Evolutionary conservation across 257 asterid species (phyloP), one percentile per base, ranked within the genome.

Genomic region (Solanum ahanhuiri): DNA sequence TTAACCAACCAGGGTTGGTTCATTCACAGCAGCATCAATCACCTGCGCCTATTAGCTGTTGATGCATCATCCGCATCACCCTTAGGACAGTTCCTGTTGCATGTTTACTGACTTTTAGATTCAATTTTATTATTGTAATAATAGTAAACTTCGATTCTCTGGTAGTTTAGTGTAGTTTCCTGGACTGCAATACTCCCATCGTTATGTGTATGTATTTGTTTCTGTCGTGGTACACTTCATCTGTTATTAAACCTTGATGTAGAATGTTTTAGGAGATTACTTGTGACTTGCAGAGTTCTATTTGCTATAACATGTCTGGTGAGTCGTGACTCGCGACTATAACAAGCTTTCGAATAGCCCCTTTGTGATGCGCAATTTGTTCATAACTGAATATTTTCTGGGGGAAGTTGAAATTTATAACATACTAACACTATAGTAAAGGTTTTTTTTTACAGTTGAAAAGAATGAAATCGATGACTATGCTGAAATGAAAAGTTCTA

Each of bases 31-130:
- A 89, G 37, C 90, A 91, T 73, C 94, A 95, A 34, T 92, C 96
- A 60, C 93, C 98, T 12, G 91, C 96, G 43, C 91, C 99, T 23
- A 91, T 95, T 88, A 89, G 95, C 86, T 92, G 98, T 86, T 94
- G 93, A 88, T 86, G 85, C 20, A 69, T 82, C 25, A 83, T 23
- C 58, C 51, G 41, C 54, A 43, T 87, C 84, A 3, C 63, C n/a
- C 64, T 63, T 31, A 28, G 66, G 83, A n/a, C 67, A 48, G 64
- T 18, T 72, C 83, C 83, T 86, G 86, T 70, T 89, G 51, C 31
- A 69, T 82, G 54, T 63, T 43, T 33, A 64, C 76, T 23, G 67
- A 76, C 81, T 23, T 83, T 35, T 86, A 43, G 76, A 81, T 60
- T 90, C 77, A 69, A 88, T 87, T 87, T 88, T 88, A 91, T 83